These are phyloP conservation scores for Ajuga chamaepitys DNA, from an alignment of 257 asterid genomes.

Conservation along the genomic window DNA sequence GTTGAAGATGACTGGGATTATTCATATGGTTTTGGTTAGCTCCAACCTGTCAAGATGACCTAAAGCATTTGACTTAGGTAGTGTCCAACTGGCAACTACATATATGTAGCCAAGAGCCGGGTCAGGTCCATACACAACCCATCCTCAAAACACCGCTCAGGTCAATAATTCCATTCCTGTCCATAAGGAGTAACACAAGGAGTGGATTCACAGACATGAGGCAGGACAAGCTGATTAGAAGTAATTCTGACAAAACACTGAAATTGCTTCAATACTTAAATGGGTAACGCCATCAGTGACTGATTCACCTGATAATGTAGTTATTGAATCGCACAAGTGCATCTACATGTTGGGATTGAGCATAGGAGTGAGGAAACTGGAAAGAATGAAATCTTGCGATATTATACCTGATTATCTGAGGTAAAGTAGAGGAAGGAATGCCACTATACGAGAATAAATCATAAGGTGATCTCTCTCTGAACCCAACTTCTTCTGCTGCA, in stretches of 20 bases:
- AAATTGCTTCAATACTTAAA: background rate
- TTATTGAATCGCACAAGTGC: background rate
- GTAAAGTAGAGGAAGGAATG: constrained; percentile 60
- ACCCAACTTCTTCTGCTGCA: constrained; percentile 72
- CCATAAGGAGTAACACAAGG: background rate
- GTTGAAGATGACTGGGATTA: background rate
- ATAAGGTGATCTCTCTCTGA: constrained; percentile 70
- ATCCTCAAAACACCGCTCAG: background rate
- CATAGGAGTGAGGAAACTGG: too few relatives aligned
- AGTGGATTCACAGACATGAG: background rate
- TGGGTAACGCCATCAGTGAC: background rate
- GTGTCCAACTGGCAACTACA: background rate
- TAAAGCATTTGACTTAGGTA: background rate
- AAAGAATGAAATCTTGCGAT: background rate
- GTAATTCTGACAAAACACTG: background rate
- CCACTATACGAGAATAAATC: constrained; percentile 70
- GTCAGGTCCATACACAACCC: too few relatives aligned
- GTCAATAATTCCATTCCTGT: background rate
- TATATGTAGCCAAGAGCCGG: background rate
- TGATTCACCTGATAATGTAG: background rate
- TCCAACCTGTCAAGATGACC: background rate
- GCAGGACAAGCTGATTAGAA: background rate
- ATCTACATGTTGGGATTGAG: background rate
- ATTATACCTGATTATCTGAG: constrained; percentile 63
- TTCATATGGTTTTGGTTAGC: background rate